Percentiles rank a stretch among this genome's conserved stretches.
Conservation (phyloP, 352 stramenopile genomes). For the Globisporangium apiculatum region DNA sequence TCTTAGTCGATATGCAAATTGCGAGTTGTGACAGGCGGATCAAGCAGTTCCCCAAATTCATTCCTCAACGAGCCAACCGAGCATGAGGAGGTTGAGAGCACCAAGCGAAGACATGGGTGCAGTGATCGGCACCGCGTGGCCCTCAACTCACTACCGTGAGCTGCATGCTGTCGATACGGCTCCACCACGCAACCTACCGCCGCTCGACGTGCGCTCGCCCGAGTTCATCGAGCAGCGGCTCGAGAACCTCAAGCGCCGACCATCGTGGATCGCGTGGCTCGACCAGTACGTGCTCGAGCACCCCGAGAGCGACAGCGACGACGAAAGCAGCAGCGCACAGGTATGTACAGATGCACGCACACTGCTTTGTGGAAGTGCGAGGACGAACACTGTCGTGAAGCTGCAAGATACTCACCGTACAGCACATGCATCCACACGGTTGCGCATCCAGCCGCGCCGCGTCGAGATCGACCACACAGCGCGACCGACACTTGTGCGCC, state of each 20-base stretch:
- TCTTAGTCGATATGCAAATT: too few relatives aligned
- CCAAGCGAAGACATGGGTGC: constrained; percentile 31
- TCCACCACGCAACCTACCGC: constrained; percentile 22
- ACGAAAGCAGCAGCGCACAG: constrained; percentile 5
- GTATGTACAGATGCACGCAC: neutral
- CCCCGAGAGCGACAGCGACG: constrained; percentile 31
- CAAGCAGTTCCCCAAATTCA: too few relatives aligned
- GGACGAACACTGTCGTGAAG: too few relatives aligned
- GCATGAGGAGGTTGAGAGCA: constrained; percentile 34
- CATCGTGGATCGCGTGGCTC: constrained; percentile 49
- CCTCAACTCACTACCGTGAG: constrained; percentile 13
- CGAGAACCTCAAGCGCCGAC: constrained; percentile 80
- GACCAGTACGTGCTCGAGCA: constrained; percentile 68
- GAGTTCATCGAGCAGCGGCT: constrained; percentile 82
- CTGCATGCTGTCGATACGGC: constrained; percentile 11
- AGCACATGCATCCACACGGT: neutral
- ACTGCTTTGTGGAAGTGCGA: too few relatives aligned
- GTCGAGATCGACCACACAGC: constrained; percentile 11
- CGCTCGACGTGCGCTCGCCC: constrained; percentile 64
- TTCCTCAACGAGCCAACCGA: too few relatives aligned
- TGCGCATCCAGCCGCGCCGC: neutral
- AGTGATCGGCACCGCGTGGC: constrained; percentile 10
- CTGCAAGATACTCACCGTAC: too few relatives aligned
- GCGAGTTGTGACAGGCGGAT: too few relatives aligned
- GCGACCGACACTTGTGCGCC: neutral